Conservation (phyloP, 139 green algal genomes). For the Chlorella sorokiniana region DNA sequence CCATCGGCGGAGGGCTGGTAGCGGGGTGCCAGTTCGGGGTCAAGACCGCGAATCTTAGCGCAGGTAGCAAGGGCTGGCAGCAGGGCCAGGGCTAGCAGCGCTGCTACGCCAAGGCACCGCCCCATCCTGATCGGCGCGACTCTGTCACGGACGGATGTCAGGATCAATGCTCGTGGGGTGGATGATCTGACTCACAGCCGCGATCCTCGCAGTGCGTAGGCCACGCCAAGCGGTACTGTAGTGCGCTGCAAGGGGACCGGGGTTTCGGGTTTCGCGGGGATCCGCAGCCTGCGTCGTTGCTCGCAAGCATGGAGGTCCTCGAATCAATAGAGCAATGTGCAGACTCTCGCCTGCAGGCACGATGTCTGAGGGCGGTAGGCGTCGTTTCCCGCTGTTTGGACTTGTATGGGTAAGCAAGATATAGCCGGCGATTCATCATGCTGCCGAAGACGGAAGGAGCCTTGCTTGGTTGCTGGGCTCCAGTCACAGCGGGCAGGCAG, state of each 20-base stretch:
- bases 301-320: constrained; percentile 52
- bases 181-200: too few species aligned
- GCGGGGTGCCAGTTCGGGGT: constrained; percentile 16
- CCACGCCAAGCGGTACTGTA: too few species aligned
- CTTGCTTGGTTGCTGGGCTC: too few species aligned
- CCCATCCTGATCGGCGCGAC: neutral
- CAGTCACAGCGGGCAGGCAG: too few species aligned
- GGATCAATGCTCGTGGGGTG: neutral
- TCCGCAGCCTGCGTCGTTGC: too few species aligned
- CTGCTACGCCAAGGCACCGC: neutral
- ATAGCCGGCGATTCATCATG: too few species aligned
- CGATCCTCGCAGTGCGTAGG: too few species aligned
- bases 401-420: constrained; percentile 51
- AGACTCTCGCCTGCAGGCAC: constrained; percentile 47
- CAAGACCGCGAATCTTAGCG: constrained; percentile 16
- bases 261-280: too few species aligned
- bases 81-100: neutral
- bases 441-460: too few species aligned
- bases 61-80: neutral
- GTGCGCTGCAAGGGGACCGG: too few species aligned
- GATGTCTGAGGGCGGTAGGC: constrained; percentile 44
- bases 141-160: neutral
- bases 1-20: constrained; percentile 28
- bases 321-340: constrained; percentile 34
- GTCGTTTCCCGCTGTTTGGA: constrained; percentile 52